Percentiles rank a stretch among this genome's conserved stretches.
Evolutionary conservation across 495 filamentous ascomycete genomes (phyloP).

Genomic region (Penicillium angulare): DNA sequence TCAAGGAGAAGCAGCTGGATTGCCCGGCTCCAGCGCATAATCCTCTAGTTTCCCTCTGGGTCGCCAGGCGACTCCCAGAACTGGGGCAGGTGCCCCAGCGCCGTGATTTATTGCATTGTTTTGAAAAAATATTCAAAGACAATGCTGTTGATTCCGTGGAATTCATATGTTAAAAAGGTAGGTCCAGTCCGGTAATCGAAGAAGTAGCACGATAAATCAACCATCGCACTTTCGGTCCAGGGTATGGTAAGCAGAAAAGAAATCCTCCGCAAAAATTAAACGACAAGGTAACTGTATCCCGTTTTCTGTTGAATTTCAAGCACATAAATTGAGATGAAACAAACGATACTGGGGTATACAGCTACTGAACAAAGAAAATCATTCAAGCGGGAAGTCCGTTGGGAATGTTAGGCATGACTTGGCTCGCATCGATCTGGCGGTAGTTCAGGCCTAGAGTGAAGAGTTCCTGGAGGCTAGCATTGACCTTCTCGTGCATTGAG

Average conservation of each 20-base stretch:
- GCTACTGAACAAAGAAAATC: neutral
- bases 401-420: slow-evolving; percentile 36
- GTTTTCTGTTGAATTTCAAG: neutral
- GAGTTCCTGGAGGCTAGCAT: slow-evolving; percentile 48
- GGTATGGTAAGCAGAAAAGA: slow-evolving; percentile 1
- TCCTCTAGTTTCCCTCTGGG: neutral
- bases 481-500: slow-evolving; percentile 47
- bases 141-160: too few relatives aligned
- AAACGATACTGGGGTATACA: slow-evolving; percentile 1
- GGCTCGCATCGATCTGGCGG: slow-evolving; percentile 47
- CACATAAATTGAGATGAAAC: neutral
- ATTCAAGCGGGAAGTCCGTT: slow-evolving; percentile 39
- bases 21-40: slow-evolving; percentile 3
- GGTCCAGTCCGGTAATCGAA: slow-evolving; percentile 1
- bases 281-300: neutral
- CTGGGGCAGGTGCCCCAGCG: neutral
- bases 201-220: neutral
- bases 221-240: neutral
- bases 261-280: slow-evolving; percentile 4
- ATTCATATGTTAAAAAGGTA: neutral
- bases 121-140: too few relatives aligned
- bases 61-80: neutral
- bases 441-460: slow-evolving; percentile 46
- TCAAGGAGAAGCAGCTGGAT: neutral
- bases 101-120: neutral